Evolutionary conservation across 2,329 filamentous ascomycete species (phyloP), one percentile per base, ranked within the genome.

Genomic region (Fusarium anthophilum): DNA sequence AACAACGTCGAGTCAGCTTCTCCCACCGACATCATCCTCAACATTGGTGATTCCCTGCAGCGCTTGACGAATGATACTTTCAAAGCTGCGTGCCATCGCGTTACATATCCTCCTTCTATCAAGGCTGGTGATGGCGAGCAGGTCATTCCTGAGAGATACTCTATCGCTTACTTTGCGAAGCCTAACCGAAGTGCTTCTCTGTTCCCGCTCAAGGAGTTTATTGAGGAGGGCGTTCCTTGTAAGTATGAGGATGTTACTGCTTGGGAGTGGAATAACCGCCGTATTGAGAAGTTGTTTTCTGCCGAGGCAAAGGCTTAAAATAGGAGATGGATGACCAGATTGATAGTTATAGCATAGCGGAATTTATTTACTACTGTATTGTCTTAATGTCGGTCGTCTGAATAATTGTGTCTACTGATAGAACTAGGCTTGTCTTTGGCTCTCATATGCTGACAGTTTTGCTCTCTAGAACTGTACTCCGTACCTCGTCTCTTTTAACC

Each of bases 1-100:
- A 63, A 69, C 24, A 70, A 75, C 13, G 72, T 81, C 2, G 73
- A 76, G n/a, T 76, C 77, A 0, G 58, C 62, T 5, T 79, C 78
- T 0, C 73, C 67, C 1, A 75, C 71, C 1, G 77, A 81, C 30
- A 79, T 86, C 12, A 78, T 84, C 32, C 77, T 86, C 56, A 85
- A 84, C 72, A 81, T 84, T 20, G 79, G 82, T 10, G 83, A 86
- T 56, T 83, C 78, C 1, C 66, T 86, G 6, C 79, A 85, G 73
- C 79, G 83, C 0, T 75, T 80, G 75, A 83, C 83, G 4, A 84
- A 84, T 37, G 78, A 80, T 20, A 75, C 64, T 1, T 73, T 85
- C 56, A 75, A 66, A n/a, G 79, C 81, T 1, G 80, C 79, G 0
- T 72, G 81, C 13, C 83, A 85, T 58, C 79, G 77, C 7, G 82